A percentile compares a stretch with the other conserved stretches of the same genome.
Conservation (phyloP, 306 rosid genomes). For the Ormosia semicastrata region DNA sequence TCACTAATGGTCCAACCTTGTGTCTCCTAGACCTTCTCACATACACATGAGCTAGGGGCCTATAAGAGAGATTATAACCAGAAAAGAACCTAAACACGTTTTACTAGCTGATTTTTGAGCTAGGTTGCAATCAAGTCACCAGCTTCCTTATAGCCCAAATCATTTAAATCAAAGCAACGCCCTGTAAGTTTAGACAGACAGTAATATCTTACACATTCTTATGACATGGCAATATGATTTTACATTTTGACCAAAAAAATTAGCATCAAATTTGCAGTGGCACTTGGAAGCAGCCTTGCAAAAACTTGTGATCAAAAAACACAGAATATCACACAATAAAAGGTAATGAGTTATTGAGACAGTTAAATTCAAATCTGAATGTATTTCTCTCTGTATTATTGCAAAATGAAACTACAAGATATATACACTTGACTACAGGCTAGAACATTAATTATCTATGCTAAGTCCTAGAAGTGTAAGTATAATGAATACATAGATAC, state of each 20-base stretch:
- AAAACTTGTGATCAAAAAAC: neutral
- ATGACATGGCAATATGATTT: conserved; percentile 11
- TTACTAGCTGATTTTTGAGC: neutral
- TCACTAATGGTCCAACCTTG: no score
- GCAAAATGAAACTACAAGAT: no score
- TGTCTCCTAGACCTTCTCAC: no score
- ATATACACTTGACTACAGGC: no score
- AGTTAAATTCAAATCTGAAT: no score
- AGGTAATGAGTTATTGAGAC: conserved; percentile 1
- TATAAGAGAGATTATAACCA: neutral
- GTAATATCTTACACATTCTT: neutral
- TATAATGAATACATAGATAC: no score
- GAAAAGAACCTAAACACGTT: conserved; percentile 14
- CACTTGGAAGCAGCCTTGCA: conserved; percentile 20
- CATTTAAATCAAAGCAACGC: neutral
- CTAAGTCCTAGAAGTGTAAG: no score
- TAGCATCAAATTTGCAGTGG: neutral
- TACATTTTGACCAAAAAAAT: neutral
- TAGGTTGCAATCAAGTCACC: conserved; percentile 14
- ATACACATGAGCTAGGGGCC: no score
- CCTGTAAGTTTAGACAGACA: neutral
- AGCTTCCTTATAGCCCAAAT: neutral
- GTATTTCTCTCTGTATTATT: no score
- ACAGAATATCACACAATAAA: neutral
- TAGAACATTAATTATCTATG: no score